phyloP scores from a whole-genome alignment of 257 asterid genomes.

The Eustoma russellianum region DNA sequence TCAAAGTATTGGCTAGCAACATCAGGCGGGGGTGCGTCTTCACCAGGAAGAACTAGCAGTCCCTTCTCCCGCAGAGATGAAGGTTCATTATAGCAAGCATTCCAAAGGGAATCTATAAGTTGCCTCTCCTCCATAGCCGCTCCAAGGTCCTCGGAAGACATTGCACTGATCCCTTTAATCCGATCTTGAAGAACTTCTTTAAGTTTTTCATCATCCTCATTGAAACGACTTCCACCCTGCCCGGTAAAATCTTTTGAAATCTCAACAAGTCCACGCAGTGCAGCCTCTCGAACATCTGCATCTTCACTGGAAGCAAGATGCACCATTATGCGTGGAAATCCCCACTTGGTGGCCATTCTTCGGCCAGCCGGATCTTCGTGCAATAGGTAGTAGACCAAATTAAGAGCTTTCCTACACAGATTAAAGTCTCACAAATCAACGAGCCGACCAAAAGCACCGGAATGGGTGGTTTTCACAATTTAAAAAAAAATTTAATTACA shows the following conservation, averaged over 20 bases:
- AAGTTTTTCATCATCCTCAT: conserved; percentile 48
- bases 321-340: conserved; percentile 53
- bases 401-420: conserved; percentile 73
- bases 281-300: conserved; percentile 73
- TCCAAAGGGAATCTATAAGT: conserved; percentile 84
- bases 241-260: conserved; percentile 36
- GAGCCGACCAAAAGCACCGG: not conserved
- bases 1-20: conserved; percentile 72
- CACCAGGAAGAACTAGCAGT: conserved; percentile 63
- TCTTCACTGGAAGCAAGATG: conserved; percentile 77
- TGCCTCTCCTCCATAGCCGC: conserved; percentile 76
- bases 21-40: conserved; percentile 79
- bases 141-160: conserved; percentile 69
- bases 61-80: conserved; percentile 73
- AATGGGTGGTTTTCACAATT: not conserved
- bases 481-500: too few relatives aligned
- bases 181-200: conserved; percentile 61
- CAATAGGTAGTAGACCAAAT: conserved; percentile 58
- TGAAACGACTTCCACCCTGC: conserved; percentile 9
- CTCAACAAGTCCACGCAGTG: conserved; percentile 67
- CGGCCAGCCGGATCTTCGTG: conserved; percentile 52
- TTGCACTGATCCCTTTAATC: conserved; percentile 40
- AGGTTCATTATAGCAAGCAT: conserved; percentile 44
- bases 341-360: conserved; percentile 43
- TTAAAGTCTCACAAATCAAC: not conserved